Percentiles rank a stretch among this genome's conserved stretches.
phyloP scores from a whole-genome alignment of 2,329 filamentous ascomycete species.

The Botrytis squamosa region DNA sequence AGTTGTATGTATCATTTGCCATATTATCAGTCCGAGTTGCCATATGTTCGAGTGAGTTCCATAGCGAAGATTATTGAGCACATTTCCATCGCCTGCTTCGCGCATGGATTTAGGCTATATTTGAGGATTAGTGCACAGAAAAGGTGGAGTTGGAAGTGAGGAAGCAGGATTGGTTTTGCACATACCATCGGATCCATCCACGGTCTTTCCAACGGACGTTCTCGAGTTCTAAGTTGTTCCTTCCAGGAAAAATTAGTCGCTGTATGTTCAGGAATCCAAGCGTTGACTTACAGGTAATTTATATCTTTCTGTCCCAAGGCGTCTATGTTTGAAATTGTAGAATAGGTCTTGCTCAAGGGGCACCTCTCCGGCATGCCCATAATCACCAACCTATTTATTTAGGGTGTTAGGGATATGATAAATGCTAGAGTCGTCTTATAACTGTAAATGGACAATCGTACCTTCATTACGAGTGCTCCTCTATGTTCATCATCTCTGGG shows the following conservation, averaged over 20 bases:
- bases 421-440: not conserved
- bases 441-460: not conserved
- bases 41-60: constrained; percentile 12
- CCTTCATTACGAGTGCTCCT: not conserved
- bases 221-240: constrained; percentile 11
- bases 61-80: constrained; percentile 5
- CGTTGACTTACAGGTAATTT: not conserved
- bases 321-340: not conserved
- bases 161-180: not conserved
- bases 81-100: not conserved
- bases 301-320: not conserved
- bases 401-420: not conserved
- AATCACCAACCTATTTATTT: constrained; percentile 8
- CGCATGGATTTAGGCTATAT: not conserved
- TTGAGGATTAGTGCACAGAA: not conserved
- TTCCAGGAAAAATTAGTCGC: not conserved
- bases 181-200: constrained; percentile 12
- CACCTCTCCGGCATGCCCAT: not conserved
- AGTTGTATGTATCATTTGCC: not conserved
- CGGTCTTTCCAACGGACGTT: not conserved
- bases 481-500: constrained; percentile 1
- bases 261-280: not conserved
- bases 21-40: constrained; percentile 10
- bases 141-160: not conserved
- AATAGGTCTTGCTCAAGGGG: not conserved